A percentile compares a stretch with the other conserved stretches of the same genome.
Conservation (phyloP, 2,329 filamentous ascomycete genomes). For the Rasamsonia emersonii region DNA sequence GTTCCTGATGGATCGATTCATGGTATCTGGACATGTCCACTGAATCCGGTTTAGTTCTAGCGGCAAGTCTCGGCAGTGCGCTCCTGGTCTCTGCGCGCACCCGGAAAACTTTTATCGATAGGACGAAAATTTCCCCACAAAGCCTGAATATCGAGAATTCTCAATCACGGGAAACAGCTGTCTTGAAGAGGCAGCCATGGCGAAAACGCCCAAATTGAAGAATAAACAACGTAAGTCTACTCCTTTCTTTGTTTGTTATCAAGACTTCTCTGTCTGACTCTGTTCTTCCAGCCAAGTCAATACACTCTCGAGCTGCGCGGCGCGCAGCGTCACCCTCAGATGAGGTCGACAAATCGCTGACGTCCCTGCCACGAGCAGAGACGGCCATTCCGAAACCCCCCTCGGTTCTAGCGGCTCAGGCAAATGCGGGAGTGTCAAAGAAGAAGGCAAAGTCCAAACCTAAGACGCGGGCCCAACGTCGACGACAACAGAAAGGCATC, state of each 20-base stretch:
- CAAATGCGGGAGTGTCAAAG: slow-evolving; percentile 45
- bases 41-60: neutral
- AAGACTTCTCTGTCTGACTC: neutral
- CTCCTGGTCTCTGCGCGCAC: slow-evolving; percentile 14
- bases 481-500: slow-evolving; percentile 46
- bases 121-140: slow-evolving; percentile 17
- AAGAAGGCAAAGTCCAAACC: slow-evolving; percentile 41
- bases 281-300: slow-evolving; percentile 37
- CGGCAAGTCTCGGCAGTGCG: slow-evolving; percentile 15
- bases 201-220: slow-evolving; percentile 25
- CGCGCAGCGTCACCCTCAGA: slow-evolving; percentile 48
- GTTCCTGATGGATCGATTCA: neutral
- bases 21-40: neutral
- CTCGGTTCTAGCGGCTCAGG: slow-evolving; percentile 42
- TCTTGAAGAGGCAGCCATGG: no score
- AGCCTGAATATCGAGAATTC: no score
- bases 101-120: slow-evolving; percentile 33
- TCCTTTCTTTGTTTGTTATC: no score
- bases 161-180: no score
- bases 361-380: slow-evolving; percentile 32
- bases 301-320: slow-evolving; percentile 51
- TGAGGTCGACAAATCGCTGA: slow-evolving; percentile 44
- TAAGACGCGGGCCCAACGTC: slow-evolving; percentile 44
- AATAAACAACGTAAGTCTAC: slow-evolving; percentile 24
- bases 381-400: slow-evolving; percentile 31